These are phyloP conservation scores for Yarrowia sp. DNA, from an alignment of 805 yeast species.

Conservation along the genomic window DNA sequence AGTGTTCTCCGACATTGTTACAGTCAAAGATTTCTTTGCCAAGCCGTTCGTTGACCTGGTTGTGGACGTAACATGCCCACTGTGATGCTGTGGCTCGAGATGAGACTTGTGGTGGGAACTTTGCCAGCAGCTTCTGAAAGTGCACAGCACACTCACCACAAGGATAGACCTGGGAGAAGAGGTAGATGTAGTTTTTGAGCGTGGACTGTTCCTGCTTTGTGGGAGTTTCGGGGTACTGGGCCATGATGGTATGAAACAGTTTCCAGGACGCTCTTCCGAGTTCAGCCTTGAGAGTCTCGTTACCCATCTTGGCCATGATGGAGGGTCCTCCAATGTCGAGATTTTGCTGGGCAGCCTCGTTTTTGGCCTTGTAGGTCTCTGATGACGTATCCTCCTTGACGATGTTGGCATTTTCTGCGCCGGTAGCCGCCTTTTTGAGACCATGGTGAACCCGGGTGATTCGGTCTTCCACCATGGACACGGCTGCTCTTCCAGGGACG, in stretches of 20 bases:
- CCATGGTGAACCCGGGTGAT: conserved; percentile 29
- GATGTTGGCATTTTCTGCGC: neutral
- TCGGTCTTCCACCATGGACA: conserved; percentile 22
- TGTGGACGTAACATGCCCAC: conserved; percentile 96
- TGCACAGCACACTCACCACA: conserved; percentile 91
- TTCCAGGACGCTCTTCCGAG: conserved; percentile 92
- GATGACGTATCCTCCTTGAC: neutral
- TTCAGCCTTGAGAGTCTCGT: conserved; percentile 72
- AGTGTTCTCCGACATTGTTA: conserved; percentile 76
- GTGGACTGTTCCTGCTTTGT: conserved; percentile 58
- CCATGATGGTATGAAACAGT: conserved; percentile 83
- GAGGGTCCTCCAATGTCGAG: conserved; percentile 40
- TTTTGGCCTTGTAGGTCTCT: neutral
- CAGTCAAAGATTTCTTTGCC: conserved; percentile 78
- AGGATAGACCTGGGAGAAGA: conserved; percentile 91
- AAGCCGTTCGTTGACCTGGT: conserved; percentile 72
- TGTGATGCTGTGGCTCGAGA: conserved; percentile 77
- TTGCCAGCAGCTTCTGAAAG: conserved; percentile 62
- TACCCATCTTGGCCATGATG: conserved; percentile 94
- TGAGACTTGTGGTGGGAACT: conserved; percentile 80
- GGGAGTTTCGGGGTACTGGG: conserved; percentile 88
- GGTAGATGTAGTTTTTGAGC: conserved; percentile 56
- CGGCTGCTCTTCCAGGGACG: conserved; percentile 7
- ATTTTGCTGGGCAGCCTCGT: neutral
- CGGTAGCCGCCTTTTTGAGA: neutral